Conservation (phyloP, 176 grass and related monocot species). For the Paspalum vaginatum region DNA sequence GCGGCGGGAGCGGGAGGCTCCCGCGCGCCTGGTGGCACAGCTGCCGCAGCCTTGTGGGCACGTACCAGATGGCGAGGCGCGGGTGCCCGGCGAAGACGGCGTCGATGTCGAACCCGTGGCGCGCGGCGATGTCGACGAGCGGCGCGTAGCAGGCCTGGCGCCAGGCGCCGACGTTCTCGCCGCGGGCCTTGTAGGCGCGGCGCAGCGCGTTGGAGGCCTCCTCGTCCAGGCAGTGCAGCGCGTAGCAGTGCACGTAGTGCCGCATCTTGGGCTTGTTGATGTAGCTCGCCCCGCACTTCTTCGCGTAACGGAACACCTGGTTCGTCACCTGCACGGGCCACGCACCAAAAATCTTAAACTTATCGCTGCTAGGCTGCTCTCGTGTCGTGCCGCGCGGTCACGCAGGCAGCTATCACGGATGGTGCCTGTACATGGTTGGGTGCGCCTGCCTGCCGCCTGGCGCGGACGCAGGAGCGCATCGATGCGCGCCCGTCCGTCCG, state of each 20-base stretch:
- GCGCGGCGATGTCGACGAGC: constrained; percentile 81
- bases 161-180: constrained; percentile 94
- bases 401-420: no score
- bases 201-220: constrained; percentile 84
- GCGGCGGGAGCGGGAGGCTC: constrained; percentile 36
- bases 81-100: constrained; percentile 97
- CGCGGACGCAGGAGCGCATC: constrained; percentile 20
- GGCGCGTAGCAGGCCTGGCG: constrained; percentile 93
- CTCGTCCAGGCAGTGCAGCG: constrained; percentile 95
- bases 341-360: no score
- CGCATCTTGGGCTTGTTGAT: constrained; percentile 99
- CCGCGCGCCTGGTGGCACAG: constrained; percentile 89
- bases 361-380: no score
- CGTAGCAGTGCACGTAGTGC: constrained; percentile 99
- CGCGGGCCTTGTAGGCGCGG: constrained; percentile 81
- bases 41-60: constrained; percentile 91
- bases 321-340: constrained; percentile 97
- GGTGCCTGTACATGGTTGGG: background rate
- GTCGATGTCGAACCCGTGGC: constrained; percentile 92
- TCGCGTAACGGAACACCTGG: constrained; percentile 98
- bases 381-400: no score
- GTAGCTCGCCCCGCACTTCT: constrained; percentile 93
- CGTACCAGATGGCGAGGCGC: constrained; percentile 92
- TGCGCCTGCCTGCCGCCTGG: constrained; percentile 16
- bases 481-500: constrained; percentile 29